Evolutionary conservation across 768 basidiomycete species (phyloP).

Genomic region (Obba rivulosa): DNA sequence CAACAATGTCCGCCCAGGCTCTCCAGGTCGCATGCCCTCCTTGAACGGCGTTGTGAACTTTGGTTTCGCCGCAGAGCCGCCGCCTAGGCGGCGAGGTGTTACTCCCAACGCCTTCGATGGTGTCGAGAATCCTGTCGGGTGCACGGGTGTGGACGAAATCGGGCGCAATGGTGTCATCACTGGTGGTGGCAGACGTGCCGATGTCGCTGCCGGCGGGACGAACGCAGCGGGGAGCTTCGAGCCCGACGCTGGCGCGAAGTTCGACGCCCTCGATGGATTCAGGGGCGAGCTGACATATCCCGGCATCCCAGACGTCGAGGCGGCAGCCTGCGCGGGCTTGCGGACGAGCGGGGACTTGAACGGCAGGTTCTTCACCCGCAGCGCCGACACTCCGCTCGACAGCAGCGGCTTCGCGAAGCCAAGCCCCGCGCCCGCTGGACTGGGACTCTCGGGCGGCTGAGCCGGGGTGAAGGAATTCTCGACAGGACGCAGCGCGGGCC

Average conservation of each 20-base stretch:
- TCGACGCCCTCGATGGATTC: slow-evolving; percentile 11
- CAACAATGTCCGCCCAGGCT: slow-evolving; percentile 17
- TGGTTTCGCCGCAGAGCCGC: slow-evolving; percentile 7
- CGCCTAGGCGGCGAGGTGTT: slow-evolving; percentile 17
- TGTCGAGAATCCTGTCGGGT: background rate
- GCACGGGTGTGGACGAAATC: background rate
- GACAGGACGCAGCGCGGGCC: slow-evolving; percentile 13
- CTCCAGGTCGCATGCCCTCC: slow-evolving; percentile 23
- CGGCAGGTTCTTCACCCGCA: slow-evolving; percentile 15
- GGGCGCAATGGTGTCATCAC: background rate
- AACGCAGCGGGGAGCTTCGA: slow-evolving; percentile 7
- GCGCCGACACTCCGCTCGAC: slow-evolving; percentile 2
- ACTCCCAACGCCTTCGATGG: slow-evolving; percentile 21
- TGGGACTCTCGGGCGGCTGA: slow-evolving; percentile 13
- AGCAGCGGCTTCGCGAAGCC: background rate
- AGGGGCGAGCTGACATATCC: slow-evolving; percentile 13
- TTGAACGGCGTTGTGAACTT: slow-evolving; percentile 28
- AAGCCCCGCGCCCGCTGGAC: slow-evolving; percentile 2
- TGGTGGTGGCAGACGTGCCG: background rate
- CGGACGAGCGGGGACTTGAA: slow-evolving; percentile 24
- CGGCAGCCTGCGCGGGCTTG: background rate
- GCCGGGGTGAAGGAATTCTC: slow-evolving; percentile 14
- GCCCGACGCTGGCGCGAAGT: slow-evolving; percentile 1
- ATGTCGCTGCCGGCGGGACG: background rate
- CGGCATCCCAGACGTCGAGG: background rate